Base-by-base conservation (phyloP, 495 filamentous ascomycete species). In the Beverwykella pulmonaria region DNA sequence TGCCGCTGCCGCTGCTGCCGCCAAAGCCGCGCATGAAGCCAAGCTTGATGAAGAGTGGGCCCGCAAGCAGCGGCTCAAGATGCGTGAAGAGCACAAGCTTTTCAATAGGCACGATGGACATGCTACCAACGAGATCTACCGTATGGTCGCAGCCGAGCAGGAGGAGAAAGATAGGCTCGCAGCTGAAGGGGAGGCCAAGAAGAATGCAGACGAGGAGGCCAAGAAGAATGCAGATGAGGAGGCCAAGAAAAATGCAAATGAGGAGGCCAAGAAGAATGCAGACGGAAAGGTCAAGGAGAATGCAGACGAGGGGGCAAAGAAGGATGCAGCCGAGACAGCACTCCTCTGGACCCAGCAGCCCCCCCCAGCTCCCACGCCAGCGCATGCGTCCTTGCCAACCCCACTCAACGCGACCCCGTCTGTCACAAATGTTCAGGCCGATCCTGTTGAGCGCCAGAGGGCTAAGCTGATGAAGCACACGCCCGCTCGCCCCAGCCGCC, bases 331-430 rank as follows among this genome's bases (percentile, higher is more conserved):
- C 6, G 39, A 44, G 8, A n/a, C 39, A n/a, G 29, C 26, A 1
- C 50, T 23, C 17, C 56, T 48, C 48, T 65, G 62, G 62, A 65
- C 62, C 12, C 62, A 65, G 27, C 44, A 57, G 12, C 53, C 53
- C 1, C 53, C 53, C 1, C 53, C 53, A 1, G 53, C 53, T 9
- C 53, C 53, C 7, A 57, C 39, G 6, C 65, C 65, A 15, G 57
- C 58, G 4, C 65, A 68, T 34, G 65, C 65, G 20, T 41, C 57
- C 7, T 36, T 68, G 2, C 65, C 65, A 9, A 23, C 29, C 15
- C 52, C 65, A 9, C 14, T 50, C 32, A 25, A 12, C 10, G 26
- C 26, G 9, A 23, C 7, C 32, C 34, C 64, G 2, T 2, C 25
- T 7, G 34, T 41, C 25, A 29, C 63, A 8, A 5, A 19, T 20